A percentile compares a stretch with the other conserved stretches of the same genome.
These are phyloP conservation scores for Corymbia calophylla DNA, from an alignment of 441 rosid species.

Conservation along the genomic window DNA sequence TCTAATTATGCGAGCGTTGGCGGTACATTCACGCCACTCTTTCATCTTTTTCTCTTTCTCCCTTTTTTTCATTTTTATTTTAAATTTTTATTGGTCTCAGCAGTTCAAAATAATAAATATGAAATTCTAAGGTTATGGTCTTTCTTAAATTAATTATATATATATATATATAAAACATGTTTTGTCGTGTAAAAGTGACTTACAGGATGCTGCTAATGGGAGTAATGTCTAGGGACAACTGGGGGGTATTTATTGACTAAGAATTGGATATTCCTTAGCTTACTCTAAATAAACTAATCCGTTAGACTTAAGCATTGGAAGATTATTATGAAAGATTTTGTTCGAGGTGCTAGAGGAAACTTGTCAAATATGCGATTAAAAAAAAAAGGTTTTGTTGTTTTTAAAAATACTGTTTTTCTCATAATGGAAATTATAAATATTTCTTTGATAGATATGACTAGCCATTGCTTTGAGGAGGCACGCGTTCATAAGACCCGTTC, in stretches of 20 bases:
- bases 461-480: background rate
- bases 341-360: background rate
- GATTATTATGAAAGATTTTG: background rate
- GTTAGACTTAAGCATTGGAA: background rate
- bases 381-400: background rate
- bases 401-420: background rate
- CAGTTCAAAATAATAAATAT: background rate
- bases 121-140: background rate
- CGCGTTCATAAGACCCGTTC: background rate
- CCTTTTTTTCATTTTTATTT: fast-evolving
- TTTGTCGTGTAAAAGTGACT: background rate
- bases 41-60: background rate
- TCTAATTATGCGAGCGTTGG: background rate
- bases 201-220: background rate
- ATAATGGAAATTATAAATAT: background rate
- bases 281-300: background rate
- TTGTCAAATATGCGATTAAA: background rate
- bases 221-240: background rate
- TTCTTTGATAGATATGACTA: background rate
- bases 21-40: background rate
- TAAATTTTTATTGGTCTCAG: background rate
- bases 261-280: background rate
- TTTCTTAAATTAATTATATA: background rate
- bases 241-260: background rate
- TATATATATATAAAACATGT: background rate